These are phyloP conservation scores for Rhizophora mangle DNA, from an alignment of 345 rosid species.

Conservation along the genomic window DNA sequence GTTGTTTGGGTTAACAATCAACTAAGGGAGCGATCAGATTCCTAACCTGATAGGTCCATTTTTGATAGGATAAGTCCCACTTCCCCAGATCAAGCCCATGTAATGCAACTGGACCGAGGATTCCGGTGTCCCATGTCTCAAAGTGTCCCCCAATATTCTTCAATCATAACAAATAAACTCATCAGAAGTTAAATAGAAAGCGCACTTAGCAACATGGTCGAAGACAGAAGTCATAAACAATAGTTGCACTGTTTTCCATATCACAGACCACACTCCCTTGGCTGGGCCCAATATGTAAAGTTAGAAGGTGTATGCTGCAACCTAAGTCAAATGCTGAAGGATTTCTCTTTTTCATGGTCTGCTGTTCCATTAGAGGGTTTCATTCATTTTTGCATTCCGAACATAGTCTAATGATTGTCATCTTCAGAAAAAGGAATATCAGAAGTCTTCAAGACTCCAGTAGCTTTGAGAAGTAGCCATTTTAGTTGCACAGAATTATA, in stretches of 20 bases:
- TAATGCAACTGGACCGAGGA: slow-evolving; percentile 91
- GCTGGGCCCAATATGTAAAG: background rate
- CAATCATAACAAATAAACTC: slow-evolving; percentile 9
- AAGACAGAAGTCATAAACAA: background rate
- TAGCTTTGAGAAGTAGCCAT: background rate
- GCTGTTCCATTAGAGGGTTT: background rate
- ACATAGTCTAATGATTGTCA: background rate
- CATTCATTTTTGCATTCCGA: background rate
- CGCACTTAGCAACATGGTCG: background rate
- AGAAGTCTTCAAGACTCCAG: background rate
- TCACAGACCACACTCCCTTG: background rate
- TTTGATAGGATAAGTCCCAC: slow-evolving; percentile 86
- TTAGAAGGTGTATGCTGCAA: no score
- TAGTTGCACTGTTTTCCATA: background rate
- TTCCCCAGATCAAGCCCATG: slow-evolving; percentile 89
- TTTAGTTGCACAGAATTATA: background rate
- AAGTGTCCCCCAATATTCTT: slow-evolving; percentile 96
- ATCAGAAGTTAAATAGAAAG: slow-evolving; percentile 5
- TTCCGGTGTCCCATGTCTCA: slow-evolving; percentile 94
- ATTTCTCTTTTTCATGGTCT: background rate
- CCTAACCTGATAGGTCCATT: slow-evolving; percentile 93
- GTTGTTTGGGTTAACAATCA: slow-evolving; percentile 2
- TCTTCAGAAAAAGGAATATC: slow-evolving; percentile 1
- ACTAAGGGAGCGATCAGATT: slow-evolving; percentile 11
- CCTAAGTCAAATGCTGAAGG: no score